Percentiles rank a stretch among this genome's conserved stretches.
Conservation (phyloP, 257 asterid species). For the Thymus mandschuricus region DNA sequence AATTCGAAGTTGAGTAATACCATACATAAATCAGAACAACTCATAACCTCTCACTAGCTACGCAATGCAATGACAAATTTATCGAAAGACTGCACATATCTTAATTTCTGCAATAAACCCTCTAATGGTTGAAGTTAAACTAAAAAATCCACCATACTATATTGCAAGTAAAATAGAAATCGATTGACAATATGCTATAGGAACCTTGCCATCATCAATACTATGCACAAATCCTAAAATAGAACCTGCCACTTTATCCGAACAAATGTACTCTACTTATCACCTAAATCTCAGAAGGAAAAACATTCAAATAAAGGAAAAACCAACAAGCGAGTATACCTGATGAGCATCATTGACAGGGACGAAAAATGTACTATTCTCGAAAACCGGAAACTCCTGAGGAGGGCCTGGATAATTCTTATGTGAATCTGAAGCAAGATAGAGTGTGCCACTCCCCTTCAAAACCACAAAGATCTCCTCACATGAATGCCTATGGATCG, state of each 20-base stretch:
- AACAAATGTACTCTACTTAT: background rate
- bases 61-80: background rate
- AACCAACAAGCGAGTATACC: conserved; percentile 41
- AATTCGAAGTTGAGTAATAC: background rate
- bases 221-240: conserved; percentile 4
- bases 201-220: background rate
- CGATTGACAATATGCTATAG: background rate
- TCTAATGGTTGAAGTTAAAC: background rate
- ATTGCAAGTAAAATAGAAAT: background rate
- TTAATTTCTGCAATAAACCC: background rate
- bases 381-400: conserved; percentile 58
- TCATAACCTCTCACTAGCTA: conserved; percentile 3
- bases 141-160: conserved; percentile 7
- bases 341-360: conserved; percentile 94
- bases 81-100: conserved; percentile 7
- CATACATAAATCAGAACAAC: background rate
- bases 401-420: conserved; percentile 74
- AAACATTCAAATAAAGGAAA: background rate
- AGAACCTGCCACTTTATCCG: background rate
- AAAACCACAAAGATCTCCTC: conserved; percentile 83
- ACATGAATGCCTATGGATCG: conserved; percentile 94
- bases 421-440: conserved; percentile 69
- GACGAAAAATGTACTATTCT: conserved; percentile 77
- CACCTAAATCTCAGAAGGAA: background rate
- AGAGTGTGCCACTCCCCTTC: conserved; percentile 85